phyloP scores from a whole-genome alignment of 345 rosid species.

The Eucalyptus sp. region DNA sequence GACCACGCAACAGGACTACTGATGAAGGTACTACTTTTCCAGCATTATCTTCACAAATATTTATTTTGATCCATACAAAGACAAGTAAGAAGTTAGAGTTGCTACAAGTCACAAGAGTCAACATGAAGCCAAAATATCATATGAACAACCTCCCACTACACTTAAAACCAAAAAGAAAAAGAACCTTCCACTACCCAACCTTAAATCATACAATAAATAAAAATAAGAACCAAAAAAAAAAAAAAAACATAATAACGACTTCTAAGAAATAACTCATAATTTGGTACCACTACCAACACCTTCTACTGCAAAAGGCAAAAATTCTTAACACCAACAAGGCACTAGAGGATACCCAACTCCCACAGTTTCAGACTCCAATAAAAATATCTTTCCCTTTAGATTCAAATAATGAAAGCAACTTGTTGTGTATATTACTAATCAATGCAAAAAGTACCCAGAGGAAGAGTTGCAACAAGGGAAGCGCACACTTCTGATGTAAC shows the following conservation, averaged over 20 bases:
- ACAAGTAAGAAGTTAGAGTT: neutral
- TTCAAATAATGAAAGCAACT: neutral
- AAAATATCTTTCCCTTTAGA: neutral
- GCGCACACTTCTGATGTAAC: constrained; percentile 62
- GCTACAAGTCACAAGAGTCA: neutral
- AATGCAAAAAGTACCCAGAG: constrained; percentile 45
- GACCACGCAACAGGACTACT: neutral
- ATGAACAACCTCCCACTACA: neutral
- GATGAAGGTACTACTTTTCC: neutral
- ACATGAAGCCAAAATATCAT: neutral
- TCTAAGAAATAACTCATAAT: neutral
- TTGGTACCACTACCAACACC: neutral
- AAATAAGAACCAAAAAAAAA: too few species aligned
- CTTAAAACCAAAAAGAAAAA: neutral
- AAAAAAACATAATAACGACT: neutral
- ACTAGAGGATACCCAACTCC: neutral
- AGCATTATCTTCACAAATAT: neutral
- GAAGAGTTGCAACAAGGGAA: constrained; percentile 91
- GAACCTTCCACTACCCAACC: neutral
- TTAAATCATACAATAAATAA: too few species aligned
- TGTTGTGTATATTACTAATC: neutral
- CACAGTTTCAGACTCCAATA: neutral
- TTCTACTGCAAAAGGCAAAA: neutral
- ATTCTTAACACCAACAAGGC: neutral
- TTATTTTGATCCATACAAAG: neutral